Evolutionary conservation across 2,329 filamentous ascomycete genomes (phyloP), one percentile per base, ranked within the genome.

Genomic region (Gaeumannomyces sp.): DNA sequence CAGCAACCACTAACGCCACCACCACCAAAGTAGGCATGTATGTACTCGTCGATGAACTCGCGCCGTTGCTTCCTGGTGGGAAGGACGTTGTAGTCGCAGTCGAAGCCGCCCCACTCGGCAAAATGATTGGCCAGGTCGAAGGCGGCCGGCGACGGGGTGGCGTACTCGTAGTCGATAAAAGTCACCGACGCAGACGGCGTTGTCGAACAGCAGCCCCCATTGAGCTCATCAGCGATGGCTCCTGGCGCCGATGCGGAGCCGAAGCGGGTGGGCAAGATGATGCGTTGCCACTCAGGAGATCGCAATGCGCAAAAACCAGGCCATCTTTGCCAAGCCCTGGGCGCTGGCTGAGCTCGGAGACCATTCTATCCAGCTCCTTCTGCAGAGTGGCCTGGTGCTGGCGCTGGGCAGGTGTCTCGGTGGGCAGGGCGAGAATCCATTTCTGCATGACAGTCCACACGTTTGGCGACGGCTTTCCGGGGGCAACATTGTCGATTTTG

Each of bases 91-190:
- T 91, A 93, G 76, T 98, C 93, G 81, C 95, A 99, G 71, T 96
- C 92, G 73, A 97, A 97, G 65, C 95, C 95, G 66, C 90, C 93
- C 94, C 95, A 99, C 79, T 99, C 95, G 61, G 95, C 93, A 74
- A 99, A 97, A 81, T 99, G 95, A 79, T 99, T 99, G 62, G 94
- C 90, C 70, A 99, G 88, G 75, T 99, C 95, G 77, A 99, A 99
- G 2, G 94, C 93, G 4, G 93, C 93, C 1, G 94, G 94, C 0
- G 93, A 94, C 2, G 95, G 93, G 5, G 92, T 95, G 19, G 93
- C 93, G 77, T 99, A 99, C 77, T 99, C 95, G 80, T 98, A 99
- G 78, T 99, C 95, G 75, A 99, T 99, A 78, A 99, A 98, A 73
- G 85, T 86, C 64, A 94, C 89, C 3, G 78, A 82, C 61, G 84